Percentiles rank a stretch among this genome's conserved stretches.
These are phyloP conservation scores for Ophiostoma pallidulum DNA, from an alignment of 2,329 filamentous ascomycete genomes.

Conservation along the genomic window DNA sequence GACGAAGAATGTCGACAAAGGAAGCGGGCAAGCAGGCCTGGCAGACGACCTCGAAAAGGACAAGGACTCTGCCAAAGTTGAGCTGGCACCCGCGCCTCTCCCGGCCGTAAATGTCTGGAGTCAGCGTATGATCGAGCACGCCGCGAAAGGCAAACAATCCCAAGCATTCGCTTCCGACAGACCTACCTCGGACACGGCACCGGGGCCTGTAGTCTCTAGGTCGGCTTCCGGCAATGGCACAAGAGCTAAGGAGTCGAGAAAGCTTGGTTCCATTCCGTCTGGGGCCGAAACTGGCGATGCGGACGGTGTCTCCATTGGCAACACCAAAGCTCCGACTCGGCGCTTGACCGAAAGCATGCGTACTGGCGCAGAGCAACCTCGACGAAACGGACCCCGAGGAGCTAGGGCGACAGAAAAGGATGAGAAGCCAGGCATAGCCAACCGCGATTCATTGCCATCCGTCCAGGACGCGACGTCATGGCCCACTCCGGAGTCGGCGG, in stretches of 20 bases:
- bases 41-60: slow-evolving; percentile 48
- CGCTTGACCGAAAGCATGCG: slow-evolving; percentile 34
- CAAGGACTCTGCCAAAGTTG: slow-evolving; percentile 48
- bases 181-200: slow-evolving; percentile 2
- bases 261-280: neutral
- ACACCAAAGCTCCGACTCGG: slow-evolving; percentile 29
- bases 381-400: slow-evolving; percentile 36
- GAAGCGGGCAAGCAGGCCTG: slow-evolving; percentile 40
- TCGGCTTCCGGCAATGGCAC: slow-evolving; percentile 1
- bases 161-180: slow-evolving; percentile 12
- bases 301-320: slow-evolving; percentile 28
- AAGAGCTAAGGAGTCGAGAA: slow-evolving; percentile 17
- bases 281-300: slow-evolving; percentile 1
- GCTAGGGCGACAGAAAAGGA: slow-evolving; percentile 37
- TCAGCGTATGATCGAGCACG: slow-evolving; percentile 59
- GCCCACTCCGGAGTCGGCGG: slow-evolving; percentile 80
- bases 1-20: slow-evolving; percentile 37
- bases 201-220: slow-evolving; percentile 16
- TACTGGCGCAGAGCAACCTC: slow-evolving; percentile 29
- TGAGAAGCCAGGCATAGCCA: slow-evolving; percentile 20
- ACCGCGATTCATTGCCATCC: slow-evolving; percentile 41
- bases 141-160: slow-evolving; percentile 40
- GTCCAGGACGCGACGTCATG: slow-evolving; percentile 71
- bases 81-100: slow-evolving; percentile 70
- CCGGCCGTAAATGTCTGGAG: slow-evolving; percentile 85